A percentile compares a stretch with the other conserved stretches of the same genome.
These are phyloP conservation scores for Rubroboletus pulcherrimus DNA, from an alignment of 768 basidiomycete genomes.

Conservation along the genomic window DNA sequence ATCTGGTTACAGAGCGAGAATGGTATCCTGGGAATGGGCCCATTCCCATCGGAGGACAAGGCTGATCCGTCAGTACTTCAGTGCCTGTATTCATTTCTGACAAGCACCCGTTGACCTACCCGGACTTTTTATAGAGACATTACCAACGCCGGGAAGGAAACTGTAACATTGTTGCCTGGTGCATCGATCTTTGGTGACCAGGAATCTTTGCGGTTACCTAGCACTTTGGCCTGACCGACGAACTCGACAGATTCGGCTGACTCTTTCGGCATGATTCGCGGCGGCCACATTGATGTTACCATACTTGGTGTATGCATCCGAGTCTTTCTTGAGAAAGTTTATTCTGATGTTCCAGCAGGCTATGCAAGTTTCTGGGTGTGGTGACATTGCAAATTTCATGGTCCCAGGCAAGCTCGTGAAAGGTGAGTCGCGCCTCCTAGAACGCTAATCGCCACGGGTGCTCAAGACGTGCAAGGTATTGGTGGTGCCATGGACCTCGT, in stretches of 20 bases:
- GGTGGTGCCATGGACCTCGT: constrained; percentile 95
- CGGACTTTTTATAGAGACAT: constrained; percentile 57
- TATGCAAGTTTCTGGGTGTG: constrained; percentile 87
- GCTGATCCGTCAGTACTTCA: constrained; percentile 65
- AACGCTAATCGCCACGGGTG: constrained; percentile 21
- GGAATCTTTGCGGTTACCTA: constrained; percentile 44
- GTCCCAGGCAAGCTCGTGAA: constrained; percentile 90
- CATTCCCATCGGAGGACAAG: constrained; percentile 72
- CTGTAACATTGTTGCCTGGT: constrained; percentile 85
- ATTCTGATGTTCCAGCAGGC: constrained; percentile 46
- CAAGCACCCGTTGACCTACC: constrained; percentile 30
- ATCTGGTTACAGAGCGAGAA: constrained; percentile 90
- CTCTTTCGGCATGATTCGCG: constrained; percentile 95
- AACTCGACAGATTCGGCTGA: constrained; percentile 62
- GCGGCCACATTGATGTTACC: constrained; percentile 88
- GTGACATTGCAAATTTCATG: constrained; percentile 97
- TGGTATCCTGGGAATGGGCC: constrained; percentile 82
- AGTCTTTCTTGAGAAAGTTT: constrained; percentile 37
- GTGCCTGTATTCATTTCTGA: constrained; percentile 23
- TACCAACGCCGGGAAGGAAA: constrained; percentile 92
- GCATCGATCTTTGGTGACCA: constrained; percentile 79
- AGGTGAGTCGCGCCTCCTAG: constrained; percentile 36
- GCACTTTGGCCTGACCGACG: constrained; percentile 21
- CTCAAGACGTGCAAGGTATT: constrained; percentile 57
- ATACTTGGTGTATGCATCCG: constrained; percentile 73